Evolutionary conservation across 2,329 filamentous ascomycete species (phyloP), one percentile per base, ranked within the genome.

Genomic region (Colletotrichum sp.): DNA sequence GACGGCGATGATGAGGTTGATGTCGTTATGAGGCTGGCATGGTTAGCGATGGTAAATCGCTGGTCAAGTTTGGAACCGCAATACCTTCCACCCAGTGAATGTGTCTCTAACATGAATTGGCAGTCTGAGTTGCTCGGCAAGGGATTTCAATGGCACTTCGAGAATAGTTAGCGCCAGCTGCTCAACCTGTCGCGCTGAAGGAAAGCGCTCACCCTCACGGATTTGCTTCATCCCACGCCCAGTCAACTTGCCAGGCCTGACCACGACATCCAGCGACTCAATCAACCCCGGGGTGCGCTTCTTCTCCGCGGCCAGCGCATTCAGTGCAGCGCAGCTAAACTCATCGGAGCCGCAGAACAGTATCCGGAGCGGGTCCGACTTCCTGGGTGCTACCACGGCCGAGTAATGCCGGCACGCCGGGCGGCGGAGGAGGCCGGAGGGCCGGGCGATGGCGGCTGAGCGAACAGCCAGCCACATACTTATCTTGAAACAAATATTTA

Each of bases 271-370:
- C 78, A 99, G 93, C 7, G 94, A 95, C 73, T 89, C 88, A 71
- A 98, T 92, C 13, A 92, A 86, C 22, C 85, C 85, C 8, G 86
- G 88, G 72, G 89, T 88, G 69, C 80, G 81, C 30, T 83, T 76
- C 68, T 92, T 89, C 81, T 95, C 93, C 7, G 86, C 81, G 79
- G 93, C 84, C 39, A 99, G 86, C 8, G 94, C 94, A 74, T 87
- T 86, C 66, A 99, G 87, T 2, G 95, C 95, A 68, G 90, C 90
- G 80, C 94, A 94, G 86, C 96, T 98, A 85, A 98, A 98, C 4
- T 93, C 89, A 84, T 99, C 97, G 5, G 96, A 97, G 77, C 97
- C 97, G 85, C 96, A 98, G 85, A 98, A 99, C 6, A 99, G 90
- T 70, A 99, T 95, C 39, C 93, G 90, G 36, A 99, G 88, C 5